Evolutionary conservation across 495 filamentous ascomycete species (phyloP).

Genomic region (Bacidia gigantensis): DNA sequence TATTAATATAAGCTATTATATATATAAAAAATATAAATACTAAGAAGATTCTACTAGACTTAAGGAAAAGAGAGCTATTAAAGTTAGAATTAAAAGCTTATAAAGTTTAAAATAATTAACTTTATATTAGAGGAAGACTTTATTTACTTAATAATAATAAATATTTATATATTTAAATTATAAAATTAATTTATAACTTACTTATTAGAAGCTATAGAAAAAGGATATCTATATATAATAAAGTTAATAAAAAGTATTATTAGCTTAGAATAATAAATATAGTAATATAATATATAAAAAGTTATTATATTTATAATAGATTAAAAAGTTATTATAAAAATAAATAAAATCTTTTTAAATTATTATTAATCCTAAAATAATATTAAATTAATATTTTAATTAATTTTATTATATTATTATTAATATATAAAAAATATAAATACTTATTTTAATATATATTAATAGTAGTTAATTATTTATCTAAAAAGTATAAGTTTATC

Average conservation of each 20-base stretch:
- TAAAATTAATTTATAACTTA: neutral
- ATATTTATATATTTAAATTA: neutral
- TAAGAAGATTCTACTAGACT: neutral
- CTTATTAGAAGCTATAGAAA: neutral
- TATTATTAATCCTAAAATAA: neutral
- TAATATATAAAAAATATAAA: neutral
- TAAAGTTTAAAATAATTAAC: neutral
- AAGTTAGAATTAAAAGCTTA: neutral
- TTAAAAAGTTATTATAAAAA: conserved; percentile 2
- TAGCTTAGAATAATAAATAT: neutral
- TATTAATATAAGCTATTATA: conserved; percentile 1
- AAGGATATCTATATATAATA: neutral
- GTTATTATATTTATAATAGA: conserved; percentile 1
- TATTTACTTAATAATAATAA: neutral
- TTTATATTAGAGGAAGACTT: neutral
- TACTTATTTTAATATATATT: neutral
- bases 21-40: neutral
- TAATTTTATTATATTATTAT: neutral
- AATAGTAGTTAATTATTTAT: neutral
- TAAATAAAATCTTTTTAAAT: neutral
- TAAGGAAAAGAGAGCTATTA: neutral
- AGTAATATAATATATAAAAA: neutral
- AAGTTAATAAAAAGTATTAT: conserved; percentile 1
- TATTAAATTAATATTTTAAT: neutral
- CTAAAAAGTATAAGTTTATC: neutral